Evolutionary conservation across 257 asterid genomes (phyloP), one percentile per base, ranked within the genome.

Genomic region (Forsythia suspensa): DNA sequence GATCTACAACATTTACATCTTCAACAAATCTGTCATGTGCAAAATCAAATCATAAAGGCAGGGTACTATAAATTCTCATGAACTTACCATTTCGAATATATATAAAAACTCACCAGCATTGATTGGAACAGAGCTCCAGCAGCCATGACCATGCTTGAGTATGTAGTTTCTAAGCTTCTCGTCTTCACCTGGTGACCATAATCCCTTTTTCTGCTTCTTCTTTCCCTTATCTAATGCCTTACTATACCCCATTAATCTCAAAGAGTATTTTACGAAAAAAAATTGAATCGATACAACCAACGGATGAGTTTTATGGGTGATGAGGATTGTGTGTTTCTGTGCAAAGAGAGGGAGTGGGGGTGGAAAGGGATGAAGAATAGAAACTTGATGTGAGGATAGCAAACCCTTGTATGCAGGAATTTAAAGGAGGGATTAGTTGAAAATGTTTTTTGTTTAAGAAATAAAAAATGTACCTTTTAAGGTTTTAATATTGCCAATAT

Each of bases 151-250:
- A 75, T 94, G 76, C 4, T 78, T 80, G 66, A 84, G 77, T 43
- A 94, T 76, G 72, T 94, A 85, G 83, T 82, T 84, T 78, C 74
- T 92, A 57, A 94, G 98, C 92, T 87, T 94, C 20, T 84, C 81
- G 57, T 94, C 98, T 85, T 94, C 97, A 48, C 91, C 97, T 1
- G 98, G 97, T 3, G 97, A 91, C 98, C 98, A 94, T 6, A 94
- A 69, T 0, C 97, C 98, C 82, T 89, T 92, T 93, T 80, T 92
- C 81, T 85, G 89, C 87, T 87, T 92, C 80, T 77, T 85, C 81
- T 84, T 91, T 74, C 72, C 63, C 77, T 76, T 89, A 42, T 87
- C 93, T 6, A 48, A 69, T 69, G 66, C 36, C 78, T 81, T 88
- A 24, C 66, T 24, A 10, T 10, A 40, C 69, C 82, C 90, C 96